Conservation (phyloP, 257 asterid species). For the Scutellaria minor region DNA sequence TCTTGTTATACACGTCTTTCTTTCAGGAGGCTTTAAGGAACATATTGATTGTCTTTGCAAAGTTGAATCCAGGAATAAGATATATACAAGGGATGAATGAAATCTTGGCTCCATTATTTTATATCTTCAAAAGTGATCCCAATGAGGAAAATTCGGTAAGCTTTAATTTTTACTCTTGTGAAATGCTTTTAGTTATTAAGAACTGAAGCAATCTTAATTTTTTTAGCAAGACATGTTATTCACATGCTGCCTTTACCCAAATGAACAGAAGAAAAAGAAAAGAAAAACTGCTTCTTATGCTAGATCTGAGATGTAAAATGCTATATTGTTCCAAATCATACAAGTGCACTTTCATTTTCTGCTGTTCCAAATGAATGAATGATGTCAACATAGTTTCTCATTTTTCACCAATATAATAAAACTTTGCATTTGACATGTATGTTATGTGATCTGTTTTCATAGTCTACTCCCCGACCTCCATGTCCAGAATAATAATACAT, state of each 20-base stretch:
- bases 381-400: neutral
- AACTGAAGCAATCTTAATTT: conserved; percentile 5
- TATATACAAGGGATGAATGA: conserved; percentile 99
- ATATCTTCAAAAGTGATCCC: conserved; percentile 80
- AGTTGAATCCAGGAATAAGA: conserved; percentile 97
- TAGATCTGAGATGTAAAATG: conserved; percentile 18
- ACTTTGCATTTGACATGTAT: neutral
- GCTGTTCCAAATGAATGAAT: neutral
- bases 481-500: neutral
- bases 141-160: conserved; percentile 74
- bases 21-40: conserved; percentile 78
- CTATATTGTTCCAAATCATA: neutral
- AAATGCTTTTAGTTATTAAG: conserved; percentile 8
- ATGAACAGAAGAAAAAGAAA: neutral
- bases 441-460: neutral
- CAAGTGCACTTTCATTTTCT: conserved; percentile 21
- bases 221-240: neutral
- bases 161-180: conserved; percentile 31
- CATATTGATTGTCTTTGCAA: conserved; percentile 82
- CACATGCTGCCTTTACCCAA: neutral
- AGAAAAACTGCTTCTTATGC: no score
- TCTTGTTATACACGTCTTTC: conserved; percentile 27
- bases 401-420: conserved; percentile 4
- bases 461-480: neutral
- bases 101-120: conserved; percentile 84